These are phyloP conservation scores for Gigaspora rosea DNA, from an alignment of 192 early-diverging fungal genomes.

Conservation along the genomic window DNA sequence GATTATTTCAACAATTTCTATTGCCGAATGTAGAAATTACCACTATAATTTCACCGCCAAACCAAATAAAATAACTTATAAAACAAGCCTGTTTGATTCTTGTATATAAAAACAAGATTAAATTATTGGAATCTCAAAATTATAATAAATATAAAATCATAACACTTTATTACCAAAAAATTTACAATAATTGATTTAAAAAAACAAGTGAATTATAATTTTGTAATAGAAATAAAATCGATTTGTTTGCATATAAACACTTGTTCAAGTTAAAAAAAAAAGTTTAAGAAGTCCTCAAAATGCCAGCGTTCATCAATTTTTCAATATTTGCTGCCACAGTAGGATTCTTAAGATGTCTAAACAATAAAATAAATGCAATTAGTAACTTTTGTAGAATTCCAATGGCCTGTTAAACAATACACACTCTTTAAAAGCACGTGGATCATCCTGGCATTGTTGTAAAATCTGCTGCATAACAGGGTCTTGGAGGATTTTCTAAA, in stretches of 20 bases:
- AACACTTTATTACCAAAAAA: too few relatives aligned
- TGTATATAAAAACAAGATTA: too few relatives aligned
- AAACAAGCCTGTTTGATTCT: too few relatives aligned
- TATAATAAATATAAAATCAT: too few relatives aligned
- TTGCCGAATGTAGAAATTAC: too few relatives aligned
- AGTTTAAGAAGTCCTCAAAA: conserved; percentile 56
- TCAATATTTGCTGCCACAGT: conserved; percentile 91
- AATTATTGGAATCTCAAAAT: too few relatives aligned
- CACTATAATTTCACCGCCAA: too few relatives aligned
- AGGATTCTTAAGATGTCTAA: conserved; percentile 91
- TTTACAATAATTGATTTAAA: too few relatives aligned
- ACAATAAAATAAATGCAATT: conserved; percentile 21
- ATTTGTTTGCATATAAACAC: neutral
- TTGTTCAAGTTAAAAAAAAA: neutral
- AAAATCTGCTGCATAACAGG: conserved; percentile 97
- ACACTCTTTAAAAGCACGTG: conserved; percentile 82
- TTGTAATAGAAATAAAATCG: too few relatives aligned
- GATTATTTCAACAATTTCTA: too few relatives aligned
- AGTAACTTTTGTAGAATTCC: conserved; percentile 26
- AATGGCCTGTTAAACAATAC: conserved; percentile 28
- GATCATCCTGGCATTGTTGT: conserved; percentile 96
- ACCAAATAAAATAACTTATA: too few relatives aligned
- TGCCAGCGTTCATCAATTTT: conserved; percentile 88
- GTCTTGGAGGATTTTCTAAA: conserved; percentile 77
- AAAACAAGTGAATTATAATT: too few relatives aligned